Conservation (phyloP, 148 eudicot species). For the Pouteria glomerata region DNA sequence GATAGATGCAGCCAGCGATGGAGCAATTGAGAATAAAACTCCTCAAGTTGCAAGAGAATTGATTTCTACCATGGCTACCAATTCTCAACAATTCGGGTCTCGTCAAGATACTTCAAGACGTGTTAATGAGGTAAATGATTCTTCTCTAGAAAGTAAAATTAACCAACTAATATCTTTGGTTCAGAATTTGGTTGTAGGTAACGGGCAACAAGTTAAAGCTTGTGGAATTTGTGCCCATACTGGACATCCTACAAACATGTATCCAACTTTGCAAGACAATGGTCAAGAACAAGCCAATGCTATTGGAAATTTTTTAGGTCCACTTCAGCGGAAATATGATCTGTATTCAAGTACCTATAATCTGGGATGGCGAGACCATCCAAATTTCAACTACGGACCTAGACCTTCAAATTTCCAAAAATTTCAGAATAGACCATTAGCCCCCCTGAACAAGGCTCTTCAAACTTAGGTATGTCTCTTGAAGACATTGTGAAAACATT, state of each 20-base stretch:
- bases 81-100: neutral
- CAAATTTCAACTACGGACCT: neutral
- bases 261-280: neutral
- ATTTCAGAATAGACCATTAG: neutral
- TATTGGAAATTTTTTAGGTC: neutral
- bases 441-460: neutral
- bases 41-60: neutral
- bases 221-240: neutral
- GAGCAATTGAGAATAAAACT: constrained; percentile 9
- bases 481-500: neutral
- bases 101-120: neutral
- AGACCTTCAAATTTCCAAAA: neutral
- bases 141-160: neutral
- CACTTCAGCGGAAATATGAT: neutral
- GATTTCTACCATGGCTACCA: neutral
- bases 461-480: neutral
- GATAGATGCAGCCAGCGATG: constrained; percentile 7
- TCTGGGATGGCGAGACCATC: constrained; percentile 9
- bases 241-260: neutral
- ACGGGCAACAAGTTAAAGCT: neutral
- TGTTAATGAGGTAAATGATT: neutral
- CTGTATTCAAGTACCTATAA: constrained; percentile 2
- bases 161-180: neutral
- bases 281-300: neutral
- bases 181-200: neutral